phyloP scores from a whole-genome alignment of 2,329 filamentous ascomycete species.

The Apiospora phragmitis region DNA sequence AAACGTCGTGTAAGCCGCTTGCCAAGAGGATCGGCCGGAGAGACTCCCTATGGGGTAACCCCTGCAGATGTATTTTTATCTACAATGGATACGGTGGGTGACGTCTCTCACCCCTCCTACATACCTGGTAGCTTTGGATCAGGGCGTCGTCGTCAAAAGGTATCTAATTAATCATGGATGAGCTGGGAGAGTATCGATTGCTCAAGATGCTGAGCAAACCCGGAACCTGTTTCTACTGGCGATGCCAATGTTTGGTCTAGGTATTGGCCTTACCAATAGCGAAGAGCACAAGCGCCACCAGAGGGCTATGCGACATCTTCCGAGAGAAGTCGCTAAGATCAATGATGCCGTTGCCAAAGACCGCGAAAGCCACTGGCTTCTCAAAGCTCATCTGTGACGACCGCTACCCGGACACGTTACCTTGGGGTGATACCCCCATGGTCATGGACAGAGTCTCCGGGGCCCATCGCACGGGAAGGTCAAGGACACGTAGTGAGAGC shows the following conservation, averaged over 20 bases:
- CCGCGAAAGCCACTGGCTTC: slow-evolving; percentile 1
- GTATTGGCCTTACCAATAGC: slow-evolving; percentile 21
- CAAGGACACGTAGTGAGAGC: not conserved
- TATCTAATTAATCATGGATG: not conserved
- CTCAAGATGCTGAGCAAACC: slow-evolving; percentile 22
- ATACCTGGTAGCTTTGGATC: not conserved
- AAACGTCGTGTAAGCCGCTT: not conserved
- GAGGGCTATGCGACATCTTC: slow-evolving; percentile 22
- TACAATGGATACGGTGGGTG: not conserved
- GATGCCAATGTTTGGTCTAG: slow-evolving; percentile 18
- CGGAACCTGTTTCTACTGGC: slow-evolving; percentile 14
- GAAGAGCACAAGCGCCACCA: slow-evolving; percentile 23
- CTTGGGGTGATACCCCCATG: no score
- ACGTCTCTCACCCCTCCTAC: not conserved
- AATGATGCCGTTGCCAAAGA: slow-evolving; percentile 8
- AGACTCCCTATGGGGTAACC: not conserved
- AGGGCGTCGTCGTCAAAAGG: not conserved
- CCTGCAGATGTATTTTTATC: not conserved
- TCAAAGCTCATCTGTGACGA: slow-evolving; percentile 16
- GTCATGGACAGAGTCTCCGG: slow-evolving; percentile 13
- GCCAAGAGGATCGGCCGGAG: not conserved
- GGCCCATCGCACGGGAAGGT: slow-evolving; percentile 14
- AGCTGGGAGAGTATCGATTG: not conserved
- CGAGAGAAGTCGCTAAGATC: slow-evolving; percentile 22
- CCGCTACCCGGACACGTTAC: slow-evolving; percentile 15